Evolutionary conservation across 805 yeast genomes (phyloP).

Genomic region (Saccharomyces cerevisiae): DNA sequence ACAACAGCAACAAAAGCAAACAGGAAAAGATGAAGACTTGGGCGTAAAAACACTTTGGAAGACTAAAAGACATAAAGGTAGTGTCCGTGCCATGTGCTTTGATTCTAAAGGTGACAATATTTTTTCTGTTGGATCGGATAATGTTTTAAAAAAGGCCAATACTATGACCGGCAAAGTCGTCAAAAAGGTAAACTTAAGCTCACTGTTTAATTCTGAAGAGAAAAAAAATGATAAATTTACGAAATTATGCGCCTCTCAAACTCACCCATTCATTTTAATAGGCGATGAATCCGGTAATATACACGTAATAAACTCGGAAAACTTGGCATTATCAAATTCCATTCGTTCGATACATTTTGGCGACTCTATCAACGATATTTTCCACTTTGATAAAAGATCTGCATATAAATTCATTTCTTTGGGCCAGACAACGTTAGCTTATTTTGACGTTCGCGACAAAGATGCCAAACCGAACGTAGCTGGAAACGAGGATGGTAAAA

Average conservation of each 20-base stretch:
- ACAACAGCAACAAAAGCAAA: conserved; percentile 2
- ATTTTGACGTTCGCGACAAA: conserved; percentile 56
- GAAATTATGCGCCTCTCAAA: conserved; percentile 28
- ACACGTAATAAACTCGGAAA: conserved; percentile 50
- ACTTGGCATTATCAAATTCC: conserved; percentile 42
- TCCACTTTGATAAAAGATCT: conserved; percentile 54
- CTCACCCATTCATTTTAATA: conserved; percentile 39
- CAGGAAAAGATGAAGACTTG: conserved; percentile 3
- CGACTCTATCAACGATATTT: conserved; percentile 68
- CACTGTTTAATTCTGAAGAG: neutral
- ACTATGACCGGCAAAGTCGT: conserved; percentile 68
- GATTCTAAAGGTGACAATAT: conserved; percentile 43
- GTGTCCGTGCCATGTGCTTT: conserved; percentile 67
- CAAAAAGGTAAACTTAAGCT: conserved; percentile 36
- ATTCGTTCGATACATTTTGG: conserved; percentile 54
- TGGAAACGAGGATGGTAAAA: conserved; percentile 35
- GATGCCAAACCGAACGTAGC: conserved; percentile 14
- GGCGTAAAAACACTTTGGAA: conserved; percentile 52
- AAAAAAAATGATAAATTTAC: conserved; percentile 25
- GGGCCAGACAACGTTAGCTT: conserved; percentile 75
- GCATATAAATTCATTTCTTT: conserved; percentile 71
- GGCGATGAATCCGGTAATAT: conserved; percentile 68
- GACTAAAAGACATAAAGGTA: conserved; percentile 83
- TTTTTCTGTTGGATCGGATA: conserved; percentile 73
- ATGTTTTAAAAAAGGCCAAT: conserved; percentile 64